Percentiles rank a stretch among this genome's conserved stretches.
Conservation (phyloP, 495 filamentous ascomycete species). For the Corynascus novoguineensis region DNA sequence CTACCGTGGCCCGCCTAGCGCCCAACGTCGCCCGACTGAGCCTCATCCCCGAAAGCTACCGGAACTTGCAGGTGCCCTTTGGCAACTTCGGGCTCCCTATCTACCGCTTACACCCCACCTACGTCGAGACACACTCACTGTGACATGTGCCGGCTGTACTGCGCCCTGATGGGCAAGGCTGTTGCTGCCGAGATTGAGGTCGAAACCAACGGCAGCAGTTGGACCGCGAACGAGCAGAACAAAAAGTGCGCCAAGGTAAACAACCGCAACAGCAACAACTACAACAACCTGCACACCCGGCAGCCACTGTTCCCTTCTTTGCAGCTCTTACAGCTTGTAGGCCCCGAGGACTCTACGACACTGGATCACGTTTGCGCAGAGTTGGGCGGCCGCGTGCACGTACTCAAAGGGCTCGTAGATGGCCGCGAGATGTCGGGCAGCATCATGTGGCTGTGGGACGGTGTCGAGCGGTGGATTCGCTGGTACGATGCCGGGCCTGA, state of each 20-base stretch:
- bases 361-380: neutral
- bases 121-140: neutral
- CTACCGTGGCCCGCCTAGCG: neutral
- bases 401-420: neutral
- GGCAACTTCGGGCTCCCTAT: neutral
- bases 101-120: neutral
- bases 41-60: conserved; percentile 1
- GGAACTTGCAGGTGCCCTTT: neutral
- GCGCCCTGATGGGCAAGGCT: too few relatives aligned
- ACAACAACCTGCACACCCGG: too few relatives aligned
- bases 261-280: too few relatives aligned
- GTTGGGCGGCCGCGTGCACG: neutral
- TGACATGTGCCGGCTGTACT: too few relatives aligned
- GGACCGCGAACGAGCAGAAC: neutral
- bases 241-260: too few relatives aligned
- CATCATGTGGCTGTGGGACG: neutral
- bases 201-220: too few relatives aligned
- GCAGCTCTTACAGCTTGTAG: too few relatives aligned
- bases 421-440: neutral
- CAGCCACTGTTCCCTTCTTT: too few relatives aligned
- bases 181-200: too few relatives aligned
- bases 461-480: neutral
- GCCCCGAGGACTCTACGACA: too few relatives aligned
- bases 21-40: conserved; percentile 14
- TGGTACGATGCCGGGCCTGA: neutral